A percentile compares a stretch with the other conserved stretches of the same genome.
phyloP scores from a whole-genome alignment of 2,329 filamentous ascomycete species.

The Orbilia brochopaga region DNA sequence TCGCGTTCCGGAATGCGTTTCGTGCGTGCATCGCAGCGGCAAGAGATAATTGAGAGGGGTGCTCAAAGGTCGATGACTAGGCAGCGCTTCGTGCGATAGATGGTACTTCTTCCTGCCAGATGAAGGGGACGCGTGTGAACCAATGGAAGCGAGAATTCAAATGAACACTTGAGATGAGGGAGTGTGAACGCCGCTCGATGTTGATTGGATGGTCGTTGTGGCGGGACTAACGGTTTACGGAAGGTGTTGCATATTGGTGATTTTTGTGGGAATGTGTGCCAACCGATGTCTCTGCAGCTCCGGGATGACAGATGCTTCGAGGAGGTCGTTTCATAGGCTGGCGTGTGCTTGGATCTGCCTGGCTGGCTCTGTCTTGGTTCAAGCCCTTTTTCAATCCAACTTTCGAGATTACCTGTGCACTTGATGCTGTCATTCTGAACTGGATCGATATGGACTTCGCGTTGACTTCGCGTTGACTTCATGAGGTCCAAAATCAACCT shows the following conservation, averaged over 20 bases:
- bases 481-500: too few relatives aligned
- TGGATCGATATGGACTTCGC: neutral
- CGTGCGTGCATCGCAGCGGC: slow-evolving; percentile 3
- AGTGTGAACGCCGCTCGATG: slow-evolving; percentile 9
- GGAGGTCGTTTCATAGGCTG: too few relatives aligned
- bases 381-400: too few relatives aligned
- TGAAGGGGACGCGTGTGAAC: neutral
- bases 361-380: too few relatives aligned
- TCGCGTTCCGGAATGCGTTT: slow-evolving; percentile 48
- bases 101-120: slow-evolving; percentile 35
- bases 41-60: neutral
- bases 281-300: neutral
- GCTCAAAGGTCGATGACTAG: slow-evolving; percentile 7
- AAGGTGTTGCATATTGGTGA: slow-evolving; percentile 31
- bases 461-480: neutral
- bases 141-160: slow-evolving; percentile 26
- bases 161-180: slow-evolving; percentile 24
- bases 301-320: slow-evolving; percentile 4
- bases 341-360: too few relatives aligned
- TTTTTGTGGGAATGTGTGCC: slow-evolving; percentile 19
- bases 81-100: slow-evolving; percentile 12
- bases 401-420: too few relatives aligned
- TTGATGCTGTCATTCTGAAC: too few relatives aligned
- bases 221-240: slow-evolving; percentile 22
- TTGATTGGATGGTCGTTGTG: slow-evolving; percentile 27